phyloP scores from a whole-genome alignment of 169 alveolate genomes.

The Perkinsus olseni region DNA sequence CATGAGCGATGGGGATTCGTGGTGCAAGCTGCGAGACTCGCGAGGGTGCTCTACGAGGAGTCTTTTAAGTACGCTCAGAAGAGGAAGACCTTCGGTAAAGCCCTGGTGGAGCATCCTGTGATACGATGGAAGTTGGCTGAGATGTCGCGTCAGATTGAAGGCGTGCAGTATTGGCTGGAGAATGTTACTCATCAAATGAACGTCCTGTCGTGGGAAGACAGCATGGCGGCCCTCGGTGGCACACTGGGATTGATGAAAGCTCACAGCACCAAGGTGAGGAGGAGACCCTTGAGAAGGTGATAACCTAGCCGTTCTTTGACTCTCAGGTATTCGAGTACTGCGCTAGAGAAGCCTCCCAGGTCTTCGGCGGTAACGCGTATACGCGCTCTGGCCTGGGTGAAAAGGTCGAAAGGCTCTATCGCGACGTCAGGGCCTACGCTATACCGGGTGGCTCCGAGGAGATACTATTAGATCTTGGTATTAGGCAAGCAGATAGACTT shows the following conservation, averaged over 20 bases:
- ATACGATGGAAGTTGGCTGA: conserved; percentile 12
- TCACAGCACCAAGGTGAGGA: conserved; percentile 10
- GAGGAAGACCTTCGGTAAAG: conserved; percentile 22
- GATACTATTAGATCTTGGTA: conserved; percentile 22
- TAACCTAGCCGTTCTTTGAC: conserved; percentile 3
- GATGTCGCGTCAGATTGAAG: conserved; percentile 16
- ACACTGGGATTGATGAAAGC: conserved; percentile 15
- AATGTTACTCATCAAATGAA: conserved; percentile 18
- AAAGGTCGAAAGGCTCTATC: conserved; percentile 18
- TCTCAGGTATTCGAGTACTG: conserved; percentile 27
- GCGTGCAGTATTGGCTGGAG: neutral
- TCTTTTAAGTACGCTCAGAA: conserved; percentile 12
- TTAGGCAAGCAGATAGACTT: conserved; percentile 6
- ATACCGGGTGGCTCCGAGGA: conserved; percentile 29
- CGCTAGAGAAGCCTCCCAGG: conserved; percentile 24
- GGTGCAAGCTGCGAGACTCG: neutral
- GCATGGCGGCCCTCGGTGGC: conserved; percentile 14
- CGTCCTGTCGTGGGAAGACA: neutral
- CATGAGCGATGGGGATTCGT: conserved; percentile 26
- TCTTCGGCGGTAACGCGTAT: conserved; percentile 30
- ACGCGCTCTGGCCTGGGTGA: conserved; percentile 27
- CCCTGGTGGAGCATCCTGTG: conserved; percentile 26
- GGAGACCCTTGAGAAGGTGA: neutral
- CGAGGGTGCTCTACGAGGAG: conserved; percentile 14
- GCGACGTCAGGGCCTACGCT: neutral